Evolutionary conservation across 176 grass and related monocot species (phyloP), one percentile per base, ranked within the genome.

Genomic region (Rhynchospora pubera): DNA sequence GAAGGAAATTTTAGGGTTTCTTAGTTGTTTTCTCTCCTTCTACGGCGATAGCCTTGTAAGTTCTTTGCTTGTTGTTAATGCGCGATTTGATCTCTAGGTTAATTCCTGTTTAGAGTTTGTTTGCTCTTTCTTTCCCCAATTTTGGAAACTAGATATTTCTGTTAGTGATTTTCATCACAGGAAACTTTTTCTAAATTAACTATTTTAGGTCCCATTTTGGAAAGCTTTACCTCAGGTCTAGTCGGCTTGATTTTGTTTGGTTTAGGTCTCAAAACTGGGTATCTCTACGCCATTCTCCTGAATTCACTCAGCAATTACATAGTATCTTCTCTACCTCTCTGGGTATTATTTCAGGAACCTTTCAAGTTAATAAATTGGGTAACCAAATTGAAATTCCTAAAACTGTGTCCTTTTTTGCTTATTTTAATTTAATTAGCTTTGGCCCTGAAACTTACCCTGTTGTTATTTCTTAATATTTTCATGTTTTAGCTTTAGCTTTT

Each of bases 71-170:
- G 30, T 16, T 23, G 15, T 6, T 80, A 39, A 18, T 61, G 9
- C 57, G n/a, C 22, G 55, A 47, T 80, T 58, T 62, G 78, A 80
- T 61, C 78, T 63, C 14, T 80, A 79, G 55, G 34, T 61, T 79
- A 39, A 79, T 9, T 61, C 42, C 14, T 28, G 22, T 77, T 77
- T 39, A 39, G 34, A 4, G 0, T 26, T 64, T 64, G 7, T n/a
- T 42, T 59, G 10, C 51, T 32, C 8, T 22, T 71, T 22, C 12
- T 58, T 78, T 58, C 9, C 50, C 50, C 55, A 78, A 78, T 78
- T 39, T 78, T 9, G 5, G 75, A 30, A 57, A 30, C 12, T 42
- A 30, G 4, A 9, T 39, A 32, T 9, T 23, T 78, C 6, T 1
- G 18, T 3, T 11, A 43, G 68, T 22, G 68, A 48, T 48, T 72